Evolutionary conservation across 2,329 filamentous ascomycete species (phyloP).

Genomic region (Microdochium trichocladiopsis): DNA sequence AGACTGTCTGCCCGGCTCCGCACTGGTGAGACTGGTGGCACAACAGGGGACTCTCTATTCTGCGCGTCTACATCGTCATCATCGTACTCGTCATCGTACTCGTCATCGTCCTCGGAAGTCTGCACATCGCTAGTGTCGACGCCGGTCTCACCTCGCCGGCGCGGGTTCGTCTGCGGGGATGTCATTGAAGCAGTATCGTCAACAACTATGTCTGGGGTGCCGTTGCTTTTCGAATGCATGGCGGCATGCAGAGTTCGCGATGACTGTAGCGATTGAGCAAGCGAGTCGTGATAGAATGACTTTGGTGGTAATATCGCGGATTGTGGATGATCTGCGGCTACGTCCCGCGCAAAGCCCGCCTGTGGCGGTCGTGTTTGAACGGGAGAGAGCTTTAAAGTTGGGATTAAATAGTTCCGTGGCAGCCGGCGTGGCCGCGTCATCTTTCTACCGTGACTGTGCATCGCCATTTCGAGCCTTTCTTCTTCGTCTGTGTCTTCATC

Average conservation of each 20-base stretch:
- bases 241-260: conserved; percentile 4
- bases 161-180: conserved; percentile 8
- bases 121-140: conserved; percentile 15
- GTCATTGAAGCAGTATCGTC: conserved; percentile 13
- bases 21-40: too few relatives aligned
- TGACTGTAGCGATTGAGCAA: not conserved
- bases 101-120: conserved; percentile 17
- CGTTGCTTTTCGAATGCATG: conserved; percentile 2
- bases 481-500: conserved; percentile 37
- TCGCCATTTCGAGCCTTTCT: conserved; percentile 33
- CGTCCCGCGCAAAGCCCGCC: not conserved
- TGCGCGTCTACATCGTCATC: conserved; percentile 10
- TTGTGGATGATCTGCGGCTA: not conserved
- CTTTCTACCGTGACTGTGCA: conserved; percentile 19
- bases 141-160: conserved; percentile 6
- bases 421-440: conserved; percentile 24
- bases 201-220: conserved; percentile 2
- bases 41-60: too few relatives aligned
- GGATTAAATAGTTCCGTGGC: conserved; percentile 13
- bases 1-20: too few relatives aligned
- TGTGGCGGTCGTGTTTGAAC: not conserved
- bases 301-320: not conserved
- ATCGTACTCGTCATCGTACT: conserved; percentile 16
- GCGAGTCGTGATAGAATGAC: not conserved
- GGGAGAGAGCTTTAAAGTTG: conserved; percentile 18